Evolutionary conservation across 1,284 basidiomycete genomes (phyloP).

Genomic region (Cryptococcus floricola): DNA sequence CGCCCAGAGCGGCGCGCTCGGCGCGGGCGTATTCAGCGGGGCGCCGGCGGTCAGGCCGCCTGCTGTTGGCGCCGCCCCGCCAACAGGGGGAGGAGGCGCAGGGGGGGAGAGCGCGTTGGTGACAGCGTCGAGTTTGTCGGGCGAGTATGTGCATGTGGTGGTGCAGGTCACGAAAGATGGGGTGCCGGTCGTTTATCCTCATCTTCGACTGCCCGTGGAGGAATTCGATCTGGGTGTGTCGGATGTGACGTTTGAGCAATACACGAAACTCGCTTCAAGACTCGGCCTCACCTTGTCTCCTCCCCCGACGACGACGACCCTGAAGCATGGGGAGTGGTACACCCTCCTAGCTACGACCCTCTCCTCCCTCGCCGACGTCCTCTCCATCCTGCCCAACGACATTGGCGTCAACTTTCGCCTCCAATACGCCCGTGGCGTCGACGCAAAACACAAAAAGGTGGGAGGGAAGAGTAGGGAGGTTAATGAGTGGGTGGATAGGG

Average conservation of each 20-base stretch:
- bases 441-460: conserved; percentile 53
- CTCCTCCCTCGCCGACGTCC: conserved; percentile 65
- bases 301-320: neutral
- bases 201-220: conserved; percentile 67
- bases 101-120: conserved; percentile 41
- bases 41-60: conserved; percentile 38
- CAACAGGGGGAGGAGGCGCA: neutral
- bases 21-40: conserved; percentile 36
- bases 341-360: conserved; percentile 57
- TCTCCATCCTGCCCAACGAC: conserved; percentile 70
- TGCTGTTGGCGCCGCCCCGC: conserved; percentile 6
- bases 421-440: conserved; percentile 57
- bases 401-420: conserved; percentile 78
- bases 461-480: conserved; percentile 57
- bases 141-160: conserved; percentile 76
- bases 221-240: conserved; percentile 75
- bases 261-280: conserved; percentile 61
- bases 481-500: conserved; percentile 74
- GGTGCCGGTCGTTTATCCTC: conserved; percentile 75
- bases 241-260: conserved; percentile 77
- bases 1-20: conserved; percentile 39
- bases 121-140: conserved; percentile 58
- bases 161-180: conserved; percentile 91
- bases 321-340: conserved; percentile 56
- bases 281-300: conserved; percentile 52